Conservation (phyloP, 768 basidiomycete species). For the Mycena amicta region DNA sequence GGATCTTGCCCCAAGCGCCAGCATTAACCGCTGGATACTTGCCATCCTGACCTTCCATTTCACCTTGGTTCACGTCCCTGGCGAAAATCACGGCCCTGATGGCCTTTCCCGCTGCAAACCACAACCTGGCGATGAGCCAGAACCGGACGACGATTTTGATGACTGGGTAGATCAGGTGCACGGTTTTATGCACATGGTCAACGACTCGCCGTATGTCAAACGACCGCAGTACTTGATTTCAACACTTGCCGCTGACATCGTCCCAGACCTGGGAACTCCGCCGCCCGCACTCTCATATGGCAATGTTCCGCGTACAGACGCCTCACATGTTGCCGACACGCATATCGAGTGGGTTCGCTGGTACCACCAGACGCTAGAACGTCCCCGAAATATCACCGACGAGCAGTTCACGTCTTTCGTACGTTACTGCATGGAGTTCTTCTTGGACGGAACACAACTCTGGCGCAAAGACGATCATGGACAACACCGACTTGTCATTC, state of each 20-base stretch:
- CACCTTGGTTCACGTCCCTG: conserved; percentile 31
- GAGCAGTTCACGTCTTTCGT: conserved; percentile 17
- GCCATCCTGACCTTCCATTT: conserved; percentile 20
- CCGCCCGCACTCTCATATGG: background rate
- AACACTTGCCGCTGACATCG: background rate
- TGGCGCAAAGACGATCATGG: conserved; percentile 18
- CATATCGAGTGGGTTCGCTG: conserved; percentile 4
- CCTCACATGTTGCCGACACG: background rate
- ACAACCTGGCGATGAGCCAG: conserved; percentile 20
- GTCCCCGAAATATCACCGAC: conserved; percentile 10
- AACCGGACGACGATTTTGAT: too few relatives aligned
- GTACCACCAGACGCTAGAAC: conserved; percentile 9
- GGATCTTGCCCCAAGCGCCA: conserved; percentile 25
- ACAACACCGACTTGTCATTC: conserved; percentile 26
- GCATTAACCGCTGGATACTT: too few relatives aligned
- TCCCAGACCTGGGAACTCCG: background rate
- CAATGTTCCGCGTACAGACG: background rate
- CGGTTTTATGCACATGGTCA: too few relatives aligned
- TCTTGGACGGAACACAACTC: background rate
- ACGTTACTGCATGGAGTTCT: conserved; percentile 9
- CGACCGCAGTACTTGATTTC: background rate
- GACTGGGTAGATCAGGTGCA: too few relatives aligned
- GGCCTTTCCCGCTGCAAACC: conserved; percentile 27
- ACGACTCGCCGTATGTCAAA: background rate
- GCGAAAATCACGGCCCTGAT: conserved; percentile 25